phyloP scores from a whole-genome alignment of 2,329 filamentous ascomycete genomes.

The Hortaea sp. region DNA sequence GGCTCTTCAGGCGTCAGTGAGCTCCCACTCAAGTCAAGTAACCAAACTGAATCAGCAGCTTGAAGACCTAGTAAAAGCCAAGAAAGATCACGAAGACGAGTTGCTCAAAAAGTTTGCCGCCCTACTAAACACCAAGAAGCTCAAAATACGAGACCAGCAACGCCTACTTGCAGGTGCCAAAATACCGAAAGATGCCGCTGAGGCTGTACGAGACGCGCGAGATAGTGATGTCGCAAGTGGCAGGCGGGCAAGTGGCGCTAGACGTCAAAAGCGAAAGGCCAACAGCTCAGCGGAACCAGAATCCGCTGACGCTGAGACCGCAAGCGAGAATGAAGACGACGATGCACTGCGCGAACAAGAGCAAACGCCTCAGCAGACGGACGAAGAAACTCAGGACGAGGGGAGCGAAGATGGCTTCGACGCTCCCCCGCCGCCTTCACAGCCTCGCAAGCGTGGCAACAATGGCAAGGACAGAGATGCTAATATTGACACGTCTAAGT shows the following conservation, averaged over 20 bases:
- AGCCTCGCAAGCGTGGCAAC: not conserved
- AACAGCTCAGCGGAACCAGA: conserved; percentile 30
- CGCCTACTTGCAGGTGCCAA: conserved; percentile 49
- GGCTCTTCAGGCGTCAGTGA: conserved; percentile 23
- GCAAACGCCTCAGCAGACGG: conserved; percentile 14
- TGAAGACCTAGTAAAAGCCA: conserved; percentile 55
- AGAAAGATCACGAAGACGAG: conserved; percentile 55
- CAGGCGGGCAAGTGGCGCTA: conserved; percentile 17
- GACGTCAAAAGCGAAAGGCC: conserved; percentile 24
- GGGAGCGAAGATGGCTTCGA: conserved; percentile 10
- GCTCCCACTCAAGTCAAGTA: conserved; percentile 46
- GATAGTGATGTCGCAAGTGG: not conserved
- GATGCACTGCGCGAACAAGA: conserved; percentile 17
- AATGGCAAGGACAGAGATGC: conserved; percentile 1
- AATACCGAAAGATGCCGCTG: conserved; percentile 48
- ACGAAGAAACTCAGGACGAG: conserved; percentile 15
- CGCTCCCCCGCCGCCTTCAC: not conserved
- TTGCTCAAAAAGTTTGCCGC: conserved; percentile 60
- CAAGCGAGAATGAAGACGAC: conserved; percentile 35
- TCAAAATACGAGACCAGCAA: conserved; percentile 67
- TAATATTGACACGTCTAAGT: not conserved
- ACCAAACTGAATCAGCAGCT: conserved; percentile 52
- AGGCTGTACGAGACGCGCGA: conserved; percentile 10
- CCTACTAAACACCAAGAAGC: conserved; percentile 69
- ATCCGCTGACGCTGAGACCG: conserved; percentile 28